These are phyloP conservation scores for Alternaria ethzedia DNA, from an alignment of 2,329 filamentous ascomycete genomes.

Conservation along the genomic window DNA sequence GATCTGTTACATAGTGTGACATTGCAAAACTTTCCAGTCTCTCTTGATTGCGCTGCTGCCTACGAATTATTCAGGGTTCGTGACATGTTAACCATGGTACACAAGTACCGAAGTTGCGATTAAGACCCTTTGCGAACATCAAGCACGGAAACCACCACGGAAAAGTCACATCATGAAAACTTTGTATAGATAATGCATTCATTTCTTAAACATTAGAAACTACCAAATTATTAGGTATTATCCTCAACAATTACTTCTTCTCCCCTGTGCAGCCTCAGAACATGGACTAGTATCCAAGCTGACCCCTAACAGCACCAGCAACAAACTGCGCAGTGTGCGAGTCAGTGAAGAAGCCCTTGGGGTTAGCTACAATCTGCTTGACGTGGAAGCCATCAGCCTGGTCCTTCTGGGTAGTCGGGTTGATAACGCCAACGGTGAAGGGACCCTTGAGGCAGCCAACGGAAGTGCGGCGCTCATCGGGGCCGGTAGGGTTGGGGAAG, in stretches of 20 bases:
- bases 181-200: neutral
- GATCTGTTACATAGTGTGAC: neutral
- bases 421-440: conserved; percentile 41
- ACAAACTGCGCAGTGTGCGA: conserved; percentile 58
- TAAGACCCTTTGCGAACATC: neutral
- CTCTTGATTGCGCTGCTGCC: neutral
- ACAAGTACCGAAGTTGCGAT: neutral
- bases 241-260: neutral
- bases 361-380: conserved; percentile 59
- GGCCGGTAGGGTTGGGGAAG: conserved; percentile 46
- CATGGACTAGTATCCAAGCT: conserved; percentile 42
- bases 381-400: conserved; percentile 59
- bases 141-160: neutral
- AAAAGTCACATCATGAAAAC: neutral
- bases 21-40: neutral
- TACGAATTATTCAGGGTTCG: neutral
- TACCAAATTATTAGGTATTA: neutral
- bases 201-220: neutral
- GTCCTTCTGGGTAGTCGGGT: conserved; percentile 46
- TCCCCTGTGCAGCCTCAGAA: no score
- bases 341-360: conserved; percentile 60
- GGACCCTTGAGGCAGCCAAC: conserved; percentile 38
- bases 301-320: conserved; percentile 61
- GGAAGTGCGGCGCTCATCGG: conserved; percentile 33
- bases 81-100: neutral